A percentile compares a stretch with the other conserved stretches of the same genome.
These are phyloP conservation scores for Neocatenulostroma microsporum DNA, from an alignment of 2,329 filamentous ascomycete genomes.

Conservation along the genomic window DNA sequence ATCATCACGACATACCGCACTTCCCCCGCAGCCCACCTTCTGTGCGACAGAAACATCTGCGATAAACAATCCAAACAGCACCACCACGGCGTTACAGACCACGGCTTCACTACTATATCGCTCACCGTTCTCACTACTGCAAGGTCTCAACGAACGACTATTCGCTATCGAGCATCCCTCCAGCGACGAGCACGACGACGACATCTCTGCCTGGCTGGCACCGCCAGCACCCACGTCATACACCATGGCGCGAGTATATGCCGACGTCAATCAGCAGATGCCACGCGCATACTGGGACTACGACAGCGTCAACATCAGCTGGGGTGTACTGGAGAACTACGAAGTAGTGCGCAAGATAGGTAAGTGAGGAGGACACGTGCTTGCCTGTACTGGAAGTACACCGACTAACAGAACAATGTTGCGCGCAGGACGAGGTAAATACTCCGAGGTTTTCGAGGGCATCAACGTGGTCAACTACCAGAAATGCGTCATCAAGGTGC, in stretches of 20 bases:
- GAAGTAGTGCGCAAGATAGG: conserved; percentile 98
- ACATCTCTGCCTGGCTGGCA: conserved; percentile 3
- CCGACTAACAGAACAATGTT: conserved; percentile 7
- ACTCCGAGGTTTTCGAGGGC: conserved; percentile 97
- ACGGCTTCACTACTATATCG: too few species aligned
- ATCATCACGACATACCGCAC: too few species aligned
- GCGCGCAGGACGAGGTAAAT: conserved; percentile 92
- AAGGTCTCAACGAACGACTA: not conserved
- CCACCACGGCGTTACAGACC: too few species aligned
- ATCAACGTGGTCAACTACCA: conserved; percentile 99
- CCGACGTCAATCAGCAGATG: conserved; percentile 99
- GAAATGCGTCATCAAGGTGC: conserved; percentile 99
- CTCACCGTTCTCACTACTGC: too few species aligned
- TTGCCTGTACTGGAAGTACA: not conserved
- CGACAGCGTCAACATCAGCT: conserved; percentile 96
- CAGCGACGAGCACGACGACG: not conserved
- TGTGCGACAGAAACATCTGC: too few species aligned
- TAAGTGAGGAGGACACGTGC: conserved; percentile 45
- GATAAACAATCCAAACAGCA: too few species aligned
- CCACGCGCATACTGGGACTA: conserved; percentile 99
- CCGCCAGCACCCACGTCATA: conserved; percentile 4
- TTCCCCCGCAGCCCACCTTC: too few species aligned
- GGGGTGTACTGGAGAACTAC: conserved; percentile 97
- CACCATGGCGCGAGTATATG: conserved; percentile 84
- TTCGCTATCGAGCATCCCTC: not conserved